Percentiles rank a stretch among this genome's conserved stretches.
phyloP scores from a whole-genome alignment of 768 basidiomycete genomes.

The Daedalea quercina region DNA sequence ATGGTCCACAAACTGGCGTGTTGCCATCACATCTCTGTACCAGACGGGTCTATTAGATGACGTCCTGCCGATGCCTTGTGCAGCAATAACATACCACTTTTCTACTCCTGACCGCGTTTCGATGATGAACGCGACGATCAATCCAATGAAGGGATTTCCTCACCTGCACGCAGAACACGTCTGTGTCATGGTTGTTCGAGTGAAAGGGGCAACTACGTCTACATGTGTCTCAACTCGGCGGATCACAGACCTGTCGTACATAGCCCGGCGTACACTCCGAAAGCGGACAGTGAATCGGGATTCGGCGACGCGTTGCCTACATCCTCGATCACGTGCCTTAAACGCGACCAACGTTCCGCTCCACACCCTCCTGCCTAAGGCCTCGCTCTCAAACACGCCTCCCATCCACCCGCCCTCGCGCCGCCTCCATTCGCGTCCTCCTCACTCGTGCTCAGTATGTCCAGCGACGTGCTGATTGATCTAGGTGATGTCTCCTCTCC shows the following conservation, averaged over 20 bases:
- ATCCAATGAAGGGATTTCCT: neutral
- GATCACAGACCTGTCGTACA: no score
- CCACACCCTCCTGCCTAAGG: neutral
- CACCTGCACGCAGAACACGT: slow-evolving; percentile 17
- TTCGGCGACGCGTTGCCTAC: neutral
- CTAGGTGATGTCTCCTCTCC: slow-evolving; percentile 3
- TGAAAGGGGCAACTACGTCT: no score
- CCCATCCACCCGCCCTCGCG: neutral
- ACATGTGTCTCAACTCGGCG: no score
- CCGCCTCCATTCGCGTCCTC: neutral
- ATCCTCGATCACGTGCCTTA: slow-evolving; percentile 17
- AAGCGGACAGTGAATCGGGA: no score
- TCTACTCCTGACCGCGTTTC: slow-evolving; percentile 5
- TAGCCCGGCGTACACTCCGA: no score
- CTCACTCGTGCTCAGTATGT: slow-evolving; percentile 8
- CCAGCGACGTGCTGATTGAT: slow-evolving; percentile 1
- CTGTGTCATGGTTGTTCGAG: slow-evolving; percentile 10
- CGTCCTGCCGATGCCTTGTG: no score
- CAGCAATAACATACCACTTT: slow-evolving; percentile 14
- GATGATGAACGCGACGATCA: no score
- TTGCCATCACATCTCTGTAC: slow-evolving; percentile 19
- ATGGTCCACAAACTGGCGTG: slow-evolving; percentile 17
- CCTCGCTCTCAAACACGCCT: slow-evolving; percentile 1
- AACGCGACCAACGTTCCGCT: slow-evolving; percentile 23
- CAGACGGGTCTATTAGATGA: neutral